Conservation (phyloP, 306 rosid species). For the apple (Malus domestica) region DNA sequence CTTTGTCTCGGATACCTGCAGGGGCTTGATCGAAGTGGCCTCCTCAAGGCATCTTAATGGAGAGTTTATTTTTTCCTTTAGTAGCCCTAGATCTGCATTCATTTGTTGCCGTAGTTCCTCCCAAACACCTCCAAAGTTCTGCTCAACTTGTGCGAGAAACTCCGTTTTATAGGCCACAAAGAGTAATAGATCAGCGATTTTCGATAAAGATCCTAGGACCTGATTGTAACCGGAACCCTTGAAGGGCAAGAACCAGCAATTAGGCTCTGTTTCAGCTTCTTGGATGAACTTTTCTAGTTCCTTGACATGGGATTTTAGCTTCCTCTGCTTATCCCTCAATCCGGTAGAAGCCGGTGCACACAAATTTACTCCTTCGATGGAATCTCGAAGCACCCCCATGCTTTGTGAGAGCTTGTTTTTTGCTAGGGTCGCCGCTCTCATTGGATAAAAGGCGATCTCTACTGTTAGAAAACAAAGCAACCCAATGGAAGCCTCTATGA, state of each 20-base stretch:
- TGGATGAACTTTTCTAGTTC: constrained; percentile 34
- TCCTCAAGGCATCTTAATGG: constrained; percentile 30
- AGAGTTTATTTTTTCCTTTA: constrained; percentile 32
- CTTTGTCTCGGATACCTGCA: constrained; percentile 22
- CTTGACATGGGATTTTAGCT: constrained; percentile 32
- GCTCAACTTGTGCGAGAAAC: constrained; percentile 25
- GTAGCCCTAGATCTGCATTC: constrained; percentile 31
- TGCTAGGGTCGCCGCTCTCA: constrained; percentile 63
- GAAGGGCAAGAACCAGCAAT: constrained; percentile 73
- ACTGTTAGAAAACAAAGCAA: constrained; percentile 44
- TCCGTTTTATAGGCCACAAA: constrained; percentile 37
- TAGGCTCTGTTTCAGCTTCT: constrained; percentile 71
- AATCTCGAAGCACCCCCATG: constrained; percentile 39
- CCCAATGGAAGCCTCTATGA: constrained; percentile 60
- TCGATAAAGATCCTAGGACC: constrained; percentile 45
- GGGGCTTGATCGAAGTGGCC: constrained; percentile 24
- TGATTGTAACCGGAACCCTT: constrained; percentile 37
- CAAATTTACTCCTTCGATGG: constrained; percentile 27
- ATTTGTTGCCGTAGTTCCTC: constrained; percentile 23
- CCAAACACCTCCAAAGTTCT: constrained; percentile 3
- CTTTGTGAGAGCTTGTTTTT: constrained; percentile 46
- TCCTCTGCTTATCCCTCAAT: constrained; percentile 30
- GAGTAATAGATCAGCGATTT: constrained; percentile 31
- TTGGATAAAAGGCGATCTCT: constrained; percentile 45
- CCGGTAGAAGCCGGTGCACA: constrained; percentile 17